phyloP scores from a whole-genome alignment of 1,139 yeast species.

The Candida tetrigidarum region DNA sequence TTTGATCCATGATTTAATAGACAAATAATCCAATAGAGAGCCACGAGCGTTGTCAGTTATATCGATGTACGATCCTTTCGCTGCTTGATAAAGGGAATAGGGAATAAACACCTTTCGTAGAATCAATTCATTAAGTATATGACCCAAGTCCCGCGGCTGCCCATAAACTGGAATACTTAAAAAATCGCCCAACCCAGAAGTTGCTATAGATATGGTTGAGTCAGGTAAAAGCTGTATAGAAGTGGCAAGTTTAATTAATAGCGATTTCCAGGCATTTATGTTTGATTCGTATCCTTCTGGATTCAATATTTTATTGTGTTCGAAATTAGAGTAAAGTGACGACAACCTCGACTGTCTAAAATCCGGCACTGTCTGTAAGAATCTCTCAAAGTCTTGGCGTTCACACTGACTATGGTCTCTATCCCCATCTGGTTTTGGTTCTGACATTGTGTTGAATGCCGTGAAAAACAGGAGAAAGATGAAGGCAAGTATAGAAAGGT shows the following conservation, averaged over 20 bases:
- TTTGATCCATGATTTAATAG: constrained; percentile 25
- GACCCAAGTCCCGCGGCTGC: constrained; percentile 29
- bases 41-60: constrained; percentile 14
- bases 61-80: constrained; percentile 15
- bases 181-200: constrained; percentile 25
- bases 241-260: constrained; percentile 28
- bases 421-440: background rate
- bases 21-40: constrained; percentile 18
- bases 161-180: constrained; percentile 35
- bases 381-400: constrained; percentile 17
- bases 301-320: constrained; percentile 52
- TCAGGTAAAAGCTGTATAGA: constrained; percentile 10
- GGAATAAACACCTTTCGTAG: constrained; percentile 27
- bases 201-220: constrained; percentile 27
- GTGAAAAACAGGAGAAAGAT: background rate
- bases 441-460: background rate
- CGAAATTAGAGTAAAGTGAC: constrained; percentile 70
- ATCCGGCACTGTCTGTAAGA: constrained; percentile 22
- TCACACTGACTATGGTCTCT: background rate
- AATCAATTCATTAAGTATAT: constrained; percentile 32
- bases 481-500: no score
- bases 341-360: constrained; percentile 56
- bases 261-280: constrained; percentile 59
- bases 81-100: constrained; percentile 21
- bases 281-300: constrained; percentile 76